These are phyloP conservation scores for Capsicum pubescens DNA, from an alignment of 257 asterid genomes.

Conservation along the genomic window DNA sequence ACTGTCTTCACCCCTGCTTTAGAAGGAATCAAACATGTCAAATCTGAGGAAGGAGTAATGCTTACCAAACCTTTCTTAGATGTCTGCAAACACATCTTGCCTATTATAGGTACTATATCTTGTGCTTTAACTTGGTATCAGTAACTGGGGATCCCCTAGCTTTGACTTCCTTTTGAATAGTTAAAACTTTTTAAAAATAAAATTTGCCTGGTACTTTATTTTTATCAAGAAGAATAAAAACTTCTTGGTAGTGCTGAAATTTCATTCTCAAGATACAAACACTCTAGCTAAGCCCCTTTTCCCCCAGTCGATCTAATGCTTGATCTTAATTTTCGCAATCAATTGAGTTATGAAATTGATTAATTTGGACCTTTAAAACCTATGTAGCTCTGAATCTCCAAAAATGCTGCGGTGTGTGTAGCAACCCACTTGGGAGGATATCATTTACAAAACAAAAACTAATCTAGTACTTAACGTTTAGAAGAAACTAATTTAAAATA, in stretches of 20 bases:
- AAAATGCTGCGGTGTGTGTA: background rate
- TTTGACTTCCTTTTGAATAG: background rate
- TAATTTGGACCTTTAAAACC: background rate
- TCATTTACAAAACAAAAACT: background rate
- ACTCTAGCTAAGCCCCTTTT: background rate
- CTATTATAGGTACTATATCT: slow-evolving; percentile 70
- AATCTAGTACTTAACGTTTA: background rate
- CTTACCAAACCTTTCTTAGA: slow-evolving; percentile 92
- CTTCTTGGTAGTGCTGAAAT: background rate
- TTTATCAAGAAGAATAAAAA: background rate
- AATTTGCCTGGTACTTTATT: background rate
- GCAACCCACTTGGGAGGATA: background rate
- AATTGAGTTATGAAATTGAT: background rate
- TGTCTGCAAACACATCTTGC: slow-evolving; percentile 84
- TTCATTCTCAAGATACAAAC: background rate
- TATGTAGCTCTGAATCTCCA: background rate
- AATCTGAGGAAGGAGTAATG: slow-evolving; percentile 78
- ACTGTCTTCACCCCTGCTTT: slow-evolving; percentile 83
- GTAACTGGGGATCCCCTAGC: background rate
- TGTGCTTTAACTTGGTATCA: slow-evolving; percentile 24
- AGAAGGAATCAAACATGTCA: slow-evolving; percentile 91
- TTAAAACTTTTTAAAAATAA: background rate
- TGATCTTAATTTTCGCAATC: background rate
- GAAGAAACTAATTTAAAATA: background rate
- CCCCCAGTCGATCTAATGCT: background rate